phyloP scores from a whole-genome alignment of 179 eudicot genomes.

The Beta lomatogona region DNA sequence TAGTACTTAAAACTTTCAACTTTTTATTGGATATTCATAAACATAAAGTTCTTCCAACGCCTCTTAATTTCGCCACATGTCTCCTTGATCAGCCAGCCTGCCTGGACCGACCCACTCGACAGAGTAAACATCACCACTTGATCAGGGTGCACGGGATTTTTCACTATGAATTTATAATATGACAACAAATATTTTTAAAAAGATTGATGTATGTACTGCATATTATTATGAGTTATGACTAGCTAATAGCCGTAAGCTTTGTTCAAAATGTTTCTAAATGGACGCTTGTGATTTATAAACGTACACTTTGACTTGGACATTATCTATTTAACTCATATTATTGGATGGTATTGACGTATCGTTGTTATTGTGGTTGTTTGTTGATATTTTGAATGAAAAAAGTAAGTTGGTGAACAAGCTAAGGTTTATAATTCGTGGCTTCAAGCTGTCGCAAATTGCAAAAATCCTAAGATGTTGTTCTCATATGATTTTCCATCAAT shows the following conservation, averaged over 20 bases:
- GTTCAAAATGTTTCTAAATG: neutral
- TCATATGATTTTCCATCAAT: neutral
- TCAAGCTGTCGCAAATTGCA: slow-evolving; percentile 1
- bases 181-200: no score
- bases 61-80: no score
- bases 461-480: neutral
- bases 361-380: neutral
- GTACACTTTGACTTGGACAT: neutral
- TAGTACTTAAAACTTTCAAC: no score
- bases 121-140: no score
- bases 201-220: no score
- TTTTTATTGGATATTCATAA: no score
- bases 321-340: neutral
- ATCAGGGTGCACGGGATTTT: no score
- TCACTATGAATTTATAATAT: no score
- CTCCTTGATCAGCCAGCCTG: no score
- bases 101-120: no score
- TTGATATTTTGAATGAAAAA: neutral
- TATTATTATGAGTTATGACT: no score
- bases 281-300: neutral
- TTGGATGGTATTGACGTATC: neutral
- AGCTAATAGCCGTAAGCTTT: neutral
- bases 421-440: slow-evolving; percentile 3
- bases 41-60: no score
- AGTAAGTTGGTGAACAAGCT: neutral